Base-by-base conservation (phyloP, 306 rosid genomes). In the Gastrolobium villosum region DNA sequence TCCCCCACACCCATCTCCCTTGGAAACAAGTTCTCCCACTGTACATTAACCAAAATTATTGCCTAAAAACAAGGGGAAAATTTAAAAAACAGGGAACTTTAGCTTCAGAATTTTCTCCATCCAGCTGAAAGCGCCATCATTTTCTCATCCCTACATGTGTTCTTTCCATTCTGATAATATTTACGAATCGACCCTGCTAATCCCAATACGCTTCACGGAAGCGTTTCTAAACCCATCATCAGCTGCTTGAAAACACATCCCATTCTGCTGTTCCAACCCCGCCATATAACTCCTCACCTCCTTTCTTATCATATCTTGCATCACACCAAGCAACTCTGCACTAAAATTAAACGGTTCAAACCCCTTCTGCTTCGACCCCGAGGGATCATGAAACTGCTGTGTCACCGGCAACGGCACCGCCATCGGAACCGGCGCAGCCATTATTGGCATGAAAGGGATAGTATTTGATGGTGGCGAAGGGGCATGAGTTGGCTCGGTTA, bases 221-320 rank as follows among this genome's bases (percentile, higher is more conserved):
- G 87, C 85, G 46, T 89, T 90, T 76, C 91, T 81, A 74, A 84
- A 89, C n/a, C 90, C 98, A 55, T 85, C 92, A 31, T 83, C 91
- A 7, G 60, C 82, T 0, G 34, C 79, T 62, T 80, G 73, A 46
- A 67, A 62, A 70, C 93, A 82, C 79, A 86, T 81, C 36, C 90
- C 91, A 77, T 78, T 90, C 76, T 84, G 87, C 80, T 88, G 80
- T 88, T 84, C 92, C 83, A 90, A 32, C n/a, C 93, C 93, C 45
- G 79, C 85, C 96, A 96, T 93, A 61, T 96, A 96, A 73, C 70
- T 93, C 80, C 92, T 87, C 91, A 96, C 99, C 81, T 96, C 99
- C 36, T 68, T 84, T 80, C 79, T 87, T 79, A 96, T 93, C 99
- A 96, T 96, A n/a, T 92, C 98, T 76, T 96, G 98, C 96, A 96